Percentiles rank a stretch among this genome's conserved stretches.
phyloP scores from a whole-genome alignment of 116 monocot genomes.

The Phalaenopsis hybrid region DNA sequence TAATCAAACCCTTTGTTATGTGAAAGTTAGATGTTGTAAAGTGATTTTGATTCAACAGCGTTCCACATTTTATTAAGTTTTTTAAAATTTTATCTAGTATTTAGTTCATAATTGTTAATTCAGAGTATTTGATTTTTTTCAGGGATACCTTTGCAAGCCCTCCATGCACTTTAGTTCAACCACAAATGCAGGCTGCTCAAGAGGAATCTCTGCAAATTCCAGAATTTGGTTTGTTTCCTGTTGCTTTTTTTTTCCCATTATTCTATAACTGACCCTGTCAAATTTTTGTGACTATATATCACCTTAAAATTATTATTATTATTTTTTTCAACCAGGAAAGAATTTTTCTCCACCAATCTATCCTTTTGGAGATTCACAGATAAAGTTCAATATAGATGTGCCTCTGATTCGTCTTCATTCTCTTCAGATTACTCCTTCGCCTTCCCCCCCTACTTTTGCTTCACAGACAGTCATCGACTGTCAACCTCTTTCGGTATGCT shows the following conservation, averaged over 20 bases:
- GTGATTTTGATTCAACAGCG: background rate
- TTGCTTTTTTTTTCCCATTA: background rate
- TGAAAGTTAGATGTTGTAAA: background rate
- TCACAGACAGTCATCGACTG: slow-evolving; percentile 83
- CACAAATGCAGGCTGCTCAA: slow-evolving; percentile 46
- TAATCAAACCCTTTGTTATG: background rate
- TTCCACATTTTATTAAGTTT: background rate
- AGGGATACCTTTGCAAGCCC: slow-evolving; percentile 93
- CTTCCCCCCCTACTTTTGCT: slow-evolving; percentile 79
- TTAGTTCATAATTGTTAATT: background rate
- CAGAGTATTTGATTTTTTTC: slow-evolving; percentile 11
- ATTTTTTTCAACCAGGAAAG: slow-evolving; percentile 33
- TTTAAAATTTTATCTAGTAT: background rate
- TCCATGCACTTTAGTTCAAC: slow-evolving; percentile 88
- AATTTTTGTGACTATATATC: background rate
- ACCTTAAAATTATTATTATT: background rate
- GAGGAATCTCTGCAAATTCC: slow-evolving; percentile 46
- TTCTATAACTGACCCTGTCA: background rate
- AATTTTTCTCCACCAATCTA: slow-evolving; percentile 91
- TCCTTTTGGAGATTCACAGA: slow-evolving; percentile 60
- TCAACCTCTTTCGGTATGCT: slow-evolving; percentile 74
- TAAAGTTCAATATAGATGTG: slow-evolving; percentile 30
- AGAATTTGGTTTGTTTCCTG: slow-evolving; percentile 56
- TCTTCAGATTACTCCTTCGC: slow-evolving; percentile 86
- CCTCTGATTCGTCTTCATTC: slow-evolving; percentile 82